Conservation (phyloP, 768 basidiomycete species). For the Strobilomyces confusus region DNA sequence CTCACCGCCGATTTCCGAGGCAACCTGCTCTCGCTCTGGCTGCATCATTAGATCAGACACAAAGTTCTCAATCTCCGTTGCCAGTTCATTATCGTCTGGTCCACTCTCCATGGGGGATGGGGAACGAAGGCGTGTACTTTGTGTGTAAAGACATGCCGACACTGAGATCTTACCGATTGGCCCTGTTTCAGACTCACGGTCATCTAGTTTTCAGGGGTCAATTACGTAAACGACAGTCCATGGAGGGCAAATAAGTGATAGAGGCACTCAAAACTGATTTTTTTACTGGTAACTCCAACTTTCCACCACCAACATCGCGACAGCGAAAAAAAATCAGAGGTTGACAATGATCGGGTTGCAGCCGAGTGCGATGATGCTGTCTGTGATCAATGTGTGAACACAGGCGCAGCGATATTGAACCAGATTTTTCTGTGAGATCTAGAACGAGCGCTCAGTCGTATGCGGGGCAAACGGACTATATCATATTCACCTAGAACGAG, state of each 20-base stretch:
- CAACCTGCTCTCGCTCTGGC: slow-evolving; percentile 41
- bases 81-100: slow-evolving; percentile 10
- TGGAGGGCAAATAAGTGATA: too few species aligned
- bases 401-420: background rate
- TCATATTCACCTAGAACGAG: too few species aligned
- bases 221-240: background rate
- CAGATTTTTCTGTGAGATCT: background rate
- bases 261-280: too few species aligned
- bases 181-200: slow-evolving; percentile 1
- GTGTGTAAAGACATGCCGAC: slow-evolving; percentile 5
- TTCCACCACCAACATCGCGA: background rate
- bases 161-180: slow-evolving; percentile 1
- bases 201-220: background rate
- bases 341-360: background rate
- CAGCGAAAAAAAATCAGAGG: background rate
- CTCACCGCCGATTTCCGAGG: slow-evolving; percentile 44
- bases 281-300: background rate
- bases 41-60: slow-evolving; percentile 30
- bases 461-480: too few species aligned
- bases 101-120: slow-evolving; percentile 15
- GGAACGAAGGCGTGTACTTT: background rate
- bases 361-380: background rate
- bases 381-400: background rate
- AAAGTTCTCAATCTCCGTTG: slow-evolving; percentile 22
- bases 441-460: too few species aligned